Percentiles rank a stretch among this genome's conserved stretches.
phyloP scores from a whole-genome alignment of 2,329 filamentous ascomycete species.

The Whalleya microplaca region DNA sequence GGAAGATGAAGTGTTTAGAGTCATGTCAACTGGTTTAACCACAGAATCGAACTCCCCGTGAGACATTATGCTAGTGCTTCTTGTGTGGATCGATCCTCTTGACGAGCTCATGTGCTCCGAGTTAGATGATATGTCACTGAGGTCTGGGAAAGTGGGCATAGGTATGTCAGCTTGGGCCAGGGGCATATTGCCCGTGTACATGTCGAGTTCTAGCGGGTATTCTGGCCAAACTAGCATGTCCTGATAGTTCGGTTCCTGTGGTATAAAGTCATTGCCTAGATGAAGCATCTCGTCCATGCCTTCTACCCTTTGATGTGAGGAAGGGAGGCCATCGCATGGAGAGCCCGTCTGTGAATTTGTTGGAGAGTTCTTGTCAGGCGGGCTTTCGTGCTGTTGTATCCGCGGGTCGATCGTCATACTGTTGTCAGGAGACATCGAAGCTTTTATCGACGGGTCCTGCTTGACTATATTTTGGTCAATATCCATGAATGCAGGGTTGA shows the following conservation, averaged over 20 bases:
- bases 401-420: slow-evolving; percentile 38
- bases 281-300: slow-evolving; percentile 49
- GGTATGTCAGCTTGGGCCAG: slow-evolving; percentile 40
- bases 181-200: slow-evolving; percentile 41
- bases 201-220: slow-evolving; percentile 48
- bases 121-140: slow-evolving; percentile 46
- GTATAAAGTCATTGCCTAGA: slow-evolving; percentile 41
- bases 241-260: slow-evolving; percentile 44
- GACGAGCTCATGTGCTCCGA: slow-evolving; percentile 51
- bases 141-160: slow-evolving; percentile 43
- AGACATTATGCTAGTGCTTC: slow-evolving; percentile 53
- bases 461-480: slow-evolving; percentile 36
- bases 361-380: slow-evolving; percentile 37
- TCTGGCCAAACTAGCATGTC: slow-evolving; percentile 50
- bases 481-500: slow-evolving; percentile 44
- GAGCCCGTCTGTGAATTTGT: slow-evolving; percentile 40
- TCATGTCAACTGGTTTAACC: slow-evolving; percentile 38
- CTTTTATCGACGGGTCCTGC: slow-evolving; percentile 30
- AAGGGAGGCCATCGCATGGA: slow-evolving; percentile 40
- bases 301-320: slow-evolving; percentile 43
- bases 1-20: slow-evolving; percentile 32
- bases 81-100: slow-evolving; percentile 48
- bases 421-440: slow-evolving; percentile 35
- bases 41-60: slow-evolving; percentile 41
- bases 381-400: slow-evolving; percentile 33